Percentiles rank a stretch among this genome's conserved stretches.
These are phyloP conservation scores for Candolleomyces aberdarensis DNA, from an alignment of 768 basidiomycete genomes.

Conservation along the genomic window DNA sequence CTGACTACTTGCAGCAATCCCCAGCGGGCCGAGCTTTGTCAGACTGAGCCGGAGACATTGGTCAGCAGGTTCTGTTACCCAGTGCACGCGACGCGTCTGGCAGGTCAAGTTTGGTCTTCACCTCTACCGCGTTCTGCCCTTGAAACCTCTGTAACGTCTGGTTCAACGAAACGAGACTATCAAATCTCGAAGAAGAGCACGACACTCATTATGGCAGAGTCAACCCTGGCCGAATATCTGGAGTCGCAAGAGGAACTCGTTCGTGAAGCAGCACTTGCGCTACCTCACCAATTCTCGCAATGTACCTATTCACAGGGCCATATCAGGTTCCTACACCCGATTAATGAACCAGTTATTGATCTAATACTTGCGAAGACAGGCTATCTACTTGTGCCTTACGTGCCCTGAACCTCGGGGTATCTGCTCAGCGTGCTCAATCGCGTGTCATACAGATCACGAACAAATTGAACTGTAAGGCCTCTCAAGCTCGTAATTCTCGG, in stretches of 20 bases:
- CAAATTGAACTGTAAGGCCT: slow-evolving; percentile 67
- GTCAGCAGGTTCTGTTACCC: too few species aligned
- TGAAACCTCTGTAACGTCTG: too few species aligned
- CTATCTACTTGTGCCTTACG: slow-evolving; percentile 77
- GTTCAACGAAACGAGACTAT: too few species aligned
- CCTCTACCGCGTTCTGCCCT: too few species aligned
- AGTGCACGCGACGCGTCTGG: too few species aligned
- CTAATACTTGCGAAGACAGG: slow-evolving; percentile 47
- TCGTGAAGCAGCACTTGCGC: slow-evolving; percentile 50
- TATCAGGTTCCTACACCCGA: slow-evolving; percentile 36
- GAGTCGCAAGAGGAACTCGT: slow-evolving; percentile 47
- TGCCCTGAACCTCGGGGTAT: slow-evolving; percentile 68
- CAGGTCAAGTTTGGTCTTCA: too few species aligned
- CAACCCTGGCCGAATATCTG: slow-evolving; percentile 44
- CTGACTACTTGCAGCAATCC: too few species aligned
- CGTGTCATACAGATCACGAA: slow-evolving; percentile 84
- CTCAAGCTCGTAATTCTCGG: not conserved
- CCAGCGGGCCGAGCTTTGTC: too few species aligned
- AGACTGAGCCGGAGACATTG: too few species aligned
- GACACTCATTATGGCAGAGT: slow-evolving; percentile 13
- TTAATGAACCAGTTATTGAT: slow-evolving; percentile 8
- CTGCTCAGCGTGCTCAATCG: slow-evolving; percentile 81
- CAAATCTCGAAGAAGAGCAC: not conserved
- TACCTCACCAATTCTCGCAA: slow-evolving; percentile 62
- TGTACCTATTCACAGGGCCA: slow-evolving; percentile 62